Conservation (phyloP, 352 stramenopile species). For the Phytophthora uliginosa region DNA sequence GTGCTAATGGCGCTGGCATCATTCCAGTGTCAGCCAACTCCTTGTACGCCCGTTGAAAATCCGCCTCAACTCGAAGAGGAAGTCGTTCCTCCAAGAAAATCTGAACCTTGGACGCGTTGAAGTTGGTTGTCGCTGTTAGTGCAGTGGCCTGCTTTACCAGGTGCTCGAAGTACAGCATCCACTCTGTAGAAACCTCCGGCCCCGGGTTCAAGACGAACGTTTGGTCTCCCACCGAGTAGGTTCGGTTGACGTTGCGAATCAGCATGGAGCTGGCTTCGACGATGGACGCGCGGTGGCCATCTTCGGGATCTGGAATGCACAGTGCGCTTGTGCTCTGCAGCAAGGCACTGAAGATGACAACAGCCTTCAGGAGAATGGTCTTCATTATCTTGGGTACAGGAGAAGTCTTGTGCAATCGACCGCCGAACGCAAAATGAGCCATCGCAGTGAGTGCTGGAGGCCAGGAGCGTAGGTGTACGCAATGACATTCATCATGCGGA, state of each 20-base stretch:
- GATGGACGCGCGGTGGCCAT: constrained; percentile 37
- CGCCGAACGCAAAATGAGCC: constrained; percentile 25
- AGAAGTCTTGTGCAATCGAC: constrained; percentile 8
- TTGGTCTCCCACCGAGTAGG: constrained; percentile 31
- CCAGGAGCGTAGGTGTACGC: not conserved
- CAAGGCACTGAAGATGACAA: constrained; percentile 1
- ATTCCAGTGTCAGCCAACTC: constrained; percentile 25
- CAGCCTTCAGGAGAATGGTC: constrained; percentile 6
- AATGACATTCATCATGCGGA: constrained; percentile 11
- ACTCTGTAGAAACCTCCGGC: constrained; percentile 29
- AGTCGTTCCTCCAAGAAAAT: constrained; percentile 30
- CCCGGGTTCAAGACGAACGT: constrained; percentile 33
- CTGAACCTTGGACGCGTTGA: constrained; percentile 31
- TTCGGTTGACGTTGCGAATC: constrained; percentile 44
- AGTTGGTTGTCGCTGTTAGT: constrained; percentile 36
- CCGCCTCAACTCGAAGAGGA: constrained; percentile 11
- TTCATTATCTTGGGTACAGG: not conserved
- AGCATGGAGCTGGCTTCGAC: constrained; percentile 29
- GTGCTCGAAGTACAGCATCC: constrained; percentile 41
- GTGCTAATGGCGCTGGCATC: constrained; percentile 32
- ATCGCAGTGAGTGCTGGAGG: not conserved
- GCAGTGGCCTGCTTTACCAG: constrained; percentile 27
- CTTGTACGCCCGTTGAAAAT: constrained; percentile 34
- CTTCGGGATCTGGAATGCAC: constrained; percentile 30
- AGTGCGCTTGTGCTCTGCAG: constrained; percentile 11